A percentile compares a stretch with the other conserved stretches of the same genome.
Conservation (phyloP, 129 eudicot genomes). For the Helianthus annuus region DNA sequence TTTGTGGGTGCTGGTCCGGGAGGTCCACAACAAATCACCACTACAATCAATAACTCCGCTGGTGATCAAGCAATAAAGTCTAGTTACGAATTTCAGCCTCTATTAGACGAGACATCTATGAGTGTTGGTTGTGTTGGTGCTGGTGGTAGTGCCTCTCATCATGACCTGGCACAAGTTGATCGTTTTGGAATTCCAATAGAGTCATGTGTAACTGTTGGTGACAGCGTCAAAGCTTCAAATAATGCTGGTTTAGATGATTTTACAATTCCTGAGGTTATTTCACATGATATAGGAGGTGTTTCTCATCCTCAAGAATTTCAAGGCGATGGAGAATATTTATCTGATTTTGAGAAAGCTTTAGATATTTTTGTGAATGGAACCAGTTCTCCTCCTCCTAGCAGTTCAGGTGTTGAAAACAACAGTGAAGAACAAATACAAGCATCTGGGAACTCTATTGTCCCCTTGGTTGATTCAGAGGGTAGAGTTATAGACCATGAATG, state of each 20-base stretch:
- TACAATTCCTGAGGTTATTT: not conserved
- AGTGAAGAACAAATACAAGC: not conserved
- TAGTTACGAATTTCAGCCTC: no score
- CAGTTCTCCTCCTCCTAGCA: not conserved
- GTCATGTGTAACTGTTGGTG: not conserved
- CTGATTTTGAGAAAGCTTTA: not conserved
- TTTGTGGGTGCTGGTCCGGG: no score
- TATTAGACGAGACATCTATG: not conserved
- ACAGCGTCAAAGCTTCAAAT: not conserved
- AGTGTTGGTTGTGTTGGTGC: not conserved
- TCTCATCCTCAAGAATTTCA: slow-evolving; percentile 6
- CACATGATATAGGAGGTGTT: not conserved
- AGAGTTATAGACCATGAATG: not conserved
- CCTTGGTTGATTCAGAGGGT: slow-evolving; percentile 5
- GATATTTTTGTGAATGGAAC: not conserved
- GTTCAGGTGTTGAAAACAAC: not conserved
- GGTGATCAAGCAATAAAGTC: no score
- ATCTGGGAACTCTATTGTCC: not conserved
- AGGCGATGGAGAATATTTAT: not conserved
- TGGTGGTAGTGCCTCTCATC: not conserved
- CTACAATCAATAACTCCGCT: no score
- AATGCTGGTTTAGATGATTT: slow-evolving; percentile 5
- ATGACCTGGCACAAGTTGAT: not conserved
- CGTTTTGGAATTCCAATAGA: slow-evolving; percentile 12
- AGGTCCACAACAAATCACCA: no score